A percentile compares a stretch with the other conserved stretches of the same genome.
Conservation (phyloP, 768 basidiomycete genomes). For the Collybiopsis confluens region DNA sequence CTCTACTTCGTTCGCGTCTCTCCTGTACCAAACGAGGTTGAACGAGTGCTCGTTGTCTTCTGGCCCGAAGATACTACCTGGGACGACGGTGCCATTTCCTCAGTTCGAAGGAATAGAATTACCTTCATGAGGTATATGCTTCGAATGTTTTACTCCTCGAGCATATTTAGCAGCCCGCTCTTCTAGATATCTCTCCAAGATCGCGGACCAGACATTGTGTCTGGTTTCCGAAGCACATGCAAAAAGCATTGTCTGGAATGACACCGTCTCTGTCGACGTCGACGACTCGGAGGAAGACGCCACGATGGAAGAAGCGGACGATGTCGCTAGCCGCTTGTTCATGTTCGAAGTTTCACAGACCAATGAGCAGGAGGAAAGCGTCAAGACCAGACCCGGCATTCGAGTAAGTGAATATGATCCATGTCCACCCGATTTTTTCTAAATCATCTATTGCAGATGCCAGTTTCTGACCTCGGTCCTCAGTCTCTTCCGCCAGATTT, state of each 20-base stretch:
- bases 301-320: slow-evolving; percentile 29
- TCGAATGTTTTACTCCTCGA: background rate
- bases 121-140: slow-evolving; percentile 57
- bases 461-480: slow-evolving; percentile 13
- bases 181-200: slow-evolving; percentile 53
- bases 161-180: background rate
- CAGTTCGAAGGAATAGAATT: slow-evolving; percentile 47
- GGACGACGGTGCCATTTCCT: slow-evolving; percentile 41
- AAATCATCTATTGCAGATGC: background rate
- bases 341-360: slow-evolving; percentile 52
- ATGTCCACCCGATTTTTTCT: slow-evolving; percentile 1
- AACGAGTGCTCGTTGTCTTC: slow-evolving; percentile 44
- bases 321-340: slow-evolving; percentile 42
- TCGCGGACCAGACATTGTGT: slow-evolving; percentile 51
- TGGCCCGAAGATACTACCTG: slow-evolving; percentile 64
- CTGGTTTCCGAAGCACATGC: slow-evolving; percentile 48
- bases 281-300: slow-evolving; percentile 18
- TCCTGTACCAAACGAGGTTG: slow-evolving; percentile 2
- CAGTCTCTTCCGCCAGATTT: slow-evolving; percentile 10
- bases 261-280: slow-evolving; percentile 24
- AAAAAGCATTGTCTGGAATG: slow-evolving; percentile 38
- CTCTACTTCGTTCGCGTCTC: slow-evolving; percentile 36
- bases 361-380: slow-evolving; percentile 50
- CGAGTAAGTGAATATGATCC: slow-evolving; percentile 29
- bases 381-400: slow-evolving; percentile 39